Conservation (phyloP, 139 green algal species). For the Coelastrella sp. region DNA sequence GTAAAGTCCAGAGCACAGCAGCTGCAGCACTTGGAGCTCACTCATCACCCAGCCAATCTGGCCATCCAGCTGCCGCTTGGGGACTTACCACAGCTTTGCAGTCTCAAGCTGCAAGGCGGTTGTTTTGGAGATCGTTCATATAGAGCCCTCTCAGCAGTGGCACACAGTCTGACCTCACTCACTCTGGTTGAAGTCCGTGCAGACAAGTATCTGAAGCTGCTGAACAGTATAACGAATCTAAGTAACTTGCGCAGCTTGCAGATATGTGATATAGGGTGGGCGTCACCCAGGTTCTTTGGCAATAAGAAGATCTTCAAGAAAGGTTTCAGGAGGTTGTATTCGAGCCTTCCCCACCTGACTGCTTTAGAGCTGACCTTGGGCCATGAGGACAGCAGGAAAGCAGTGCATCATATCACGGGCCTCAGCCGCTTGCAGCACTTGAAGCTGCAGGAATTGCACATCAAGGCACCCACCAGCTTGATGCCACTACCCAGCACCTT, state of each 20-base stretch:
- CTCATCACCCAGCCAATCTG: not conserved
- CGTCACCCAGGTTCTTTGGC: no score
- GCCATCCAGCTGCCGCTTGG: not conserved
- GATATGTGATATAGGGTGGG: not conserved
- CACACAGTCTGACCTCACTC: not conserved
- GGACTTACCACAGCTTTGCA: not conserved
- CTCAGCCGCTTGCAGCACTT: not conserved
- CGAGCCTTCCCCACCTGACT: constrained; percentile 16
- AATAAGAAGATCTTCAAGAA: not conserved
- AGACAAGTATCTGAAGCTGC: not conserved
- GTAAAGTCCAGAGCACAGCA: not conserved
- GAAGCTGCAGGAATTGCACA: not conserved
- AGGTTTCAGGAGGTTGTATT: not conserved
- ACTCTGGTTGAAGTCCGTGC: not conserved
- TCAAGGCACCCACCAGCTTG: not conserved
- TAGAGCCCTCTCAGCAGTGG: not conserved
- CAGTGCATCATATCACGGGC: not conserved
- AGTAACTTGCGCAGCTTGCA: not conserved
- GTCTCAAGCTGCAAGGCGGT: not conserved
- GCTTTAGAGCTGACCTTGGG: not conserved
- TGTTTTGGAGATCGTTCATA: not conserved
- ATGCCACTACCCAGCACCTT: not conserved
- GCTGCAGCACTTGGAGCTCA: not conserved
- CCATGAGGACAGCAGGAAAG: not conserved
- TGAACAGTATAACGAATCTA: not conserved